A percentile compares a stretch with the other conserved stretches of the same genome.
Evolutionary conservation across 1,284 basidiomycete species (phyloP).

Genomic region (Pascua guehoae): DNA sequence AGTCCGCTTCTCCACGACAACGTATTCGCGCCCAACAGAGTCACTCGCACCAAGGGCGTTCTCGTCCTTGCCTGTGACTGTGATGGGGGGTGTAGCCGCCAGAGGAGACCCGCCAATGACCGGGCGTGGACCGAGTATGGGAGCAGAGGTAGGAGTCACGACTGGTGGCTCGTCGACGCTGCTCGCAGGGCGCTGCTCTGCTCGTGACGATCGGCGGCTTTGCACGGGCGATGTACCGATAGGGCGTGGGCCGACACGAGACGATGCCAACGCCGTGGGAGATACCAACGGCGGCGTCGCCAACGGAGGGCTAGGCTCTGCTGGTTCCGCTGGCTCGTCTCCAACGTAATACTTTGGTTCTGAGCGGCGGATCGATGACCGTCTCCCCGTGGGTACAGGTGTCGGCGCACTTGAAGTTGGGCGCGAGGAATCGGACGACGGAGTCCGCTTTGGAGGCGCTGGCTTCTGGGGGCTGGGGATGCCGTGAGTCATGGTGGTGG

Average conservation of each 20-base stretch:
- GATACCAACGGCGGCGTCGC: constrained; percentile 1
- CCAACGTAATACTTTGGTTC: constrained; percentile 46
- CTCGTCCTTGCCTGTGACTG: constrained; percentile 38
- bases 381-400: constrained; percentile 7
- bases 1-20: constrained; percentile 57
- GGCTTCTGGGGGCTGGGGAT: too few species aligned
- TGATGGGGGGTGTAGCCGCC: constrained; percentile 43
- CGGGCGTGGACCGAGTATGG: constrained; percentile 6
- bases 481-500: too few species aligned
- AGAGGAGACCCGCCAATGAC: constrained; percentile 40
- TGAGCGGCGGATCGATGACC: constrained; percentile 22
- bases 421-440: constrained; percentile 7
- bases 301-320: constrained; percentile 1
- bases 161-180: constrained; percentile 14
- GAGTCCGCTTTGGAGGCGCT: constrained; percentile 1
- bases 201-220: constrained; percentile 19
- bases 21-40: constrained; percentile 51
- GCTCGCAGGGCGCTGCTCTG: not conserved
- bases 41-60: constrained; percentile 37
- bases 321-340: constrained; percentile 23
- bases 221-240: constrained; percentile 21
- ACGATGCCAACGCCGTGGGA: not conserved
- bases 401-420: constrained; percentile 6
- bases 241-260: constrained; percentile 25
- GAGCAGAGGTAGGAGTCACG: constrained; percentile 29